phyloP scores from a whole-genome alignment of 2,329 filamentous ascomycete genomes.

The Hortaea werneckii region DNA sequence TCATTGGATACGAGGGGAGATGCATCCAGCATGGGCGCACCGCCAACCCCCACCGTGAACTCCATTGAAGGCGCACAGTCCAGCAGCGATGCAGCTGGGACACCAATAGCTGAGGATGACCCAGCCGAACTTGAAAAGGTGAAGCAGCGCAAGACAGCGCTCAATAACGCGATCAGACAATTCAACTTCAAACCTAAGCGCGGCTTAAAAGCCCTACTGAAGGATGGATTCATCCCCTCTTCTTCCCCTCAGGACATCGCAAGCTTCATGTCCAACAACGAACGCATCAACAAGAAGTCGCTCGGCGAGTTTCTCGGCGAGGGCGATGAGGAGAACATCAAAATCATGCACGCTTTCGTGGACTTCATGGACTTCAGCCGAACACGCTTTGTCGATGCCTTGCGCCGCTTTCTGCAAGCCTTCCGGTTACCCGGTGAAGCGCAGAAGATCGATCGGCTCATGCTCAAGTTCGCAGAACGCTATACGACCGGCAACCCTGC shows the following conservation, averaged over 20 bases:
- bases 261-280: conserved; percentile 67
- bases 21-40: conserved; percentile 36
- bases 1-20: conserved; percentile 60
- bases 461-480: conserved; percentile 96
- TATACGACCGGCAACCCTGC: conserved; percentile 94
- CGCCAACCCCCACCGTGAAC: not conserved
- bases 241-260: conserved; percentile 74
- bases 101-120: conserved; percentile 62
- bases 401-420: conserved; percentile 84
- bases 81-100: conserved; percentile 12
- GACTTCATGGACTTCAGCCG: conserved; percentile 90
- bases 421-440: conserved; percentile 93
- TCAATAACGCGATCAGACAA: conserved; percentile 76
- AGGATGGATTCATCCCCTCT: conserved; percentile 78
- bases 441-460: conserved; percentile 98
- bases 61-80: not conserved
- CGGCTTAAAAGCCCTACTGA: conserved; percentile 72
- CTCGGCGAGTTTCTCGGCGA: conserved; percentile 93
- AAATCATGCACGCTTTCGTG: conserved; percentile 97
- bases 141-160: conserved; percentile 84
- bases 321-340: conserved; percentile 84
- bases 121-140: conserved; percentile 89
- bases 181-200: conserved; percentile 99
- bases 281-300: conserved; percentile 79
- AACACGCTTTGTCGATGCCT: conserved; percentile 81